phyloP scores from a whole-genome alignment of 768 basidiomycete species.

The Russula compacta region DNA sequence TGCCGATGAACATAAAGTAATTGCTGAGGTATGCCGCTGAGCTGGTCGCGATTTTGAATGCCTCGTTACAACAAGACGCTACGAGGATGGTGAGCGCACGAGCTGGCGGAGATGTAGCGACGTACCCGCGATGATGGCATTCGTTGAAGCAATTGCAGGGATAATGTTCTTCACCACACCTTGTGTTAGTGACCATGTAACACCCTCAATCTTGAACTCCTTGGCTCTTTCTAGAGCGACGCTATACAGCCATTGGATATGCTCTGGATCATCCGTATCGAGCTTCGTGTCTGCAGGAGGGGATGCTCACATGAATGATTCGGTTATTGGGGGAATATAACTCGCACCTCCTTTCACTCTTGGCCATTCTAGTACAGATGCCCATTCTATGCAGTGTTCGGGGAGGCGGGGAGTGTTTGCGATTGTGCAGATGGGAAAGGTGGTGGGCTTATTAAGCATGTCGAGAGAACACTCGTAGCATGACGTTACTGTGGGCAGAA shows the following conservation, averaged over 20 bases:
- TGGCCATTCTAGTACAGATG: constrained; percentile 98
- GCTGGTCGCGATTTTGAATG: constrained; percentile 96
- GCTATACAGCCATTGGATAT: constrained; percentile 89
- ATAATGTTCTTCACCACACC: constrained; percentile 99
- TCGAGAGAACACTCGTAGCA: constrained; percentile 98
- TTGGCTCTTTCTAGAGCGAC: constrained; percentile 74
- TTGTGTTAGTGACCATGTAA: constrained; percentile 95
- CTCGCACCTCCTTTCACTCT: constrained; percentile 73
- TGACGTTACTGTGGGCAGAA: constrained; percentile 87
- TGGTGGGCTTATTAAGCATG: constrained; percentile 95
- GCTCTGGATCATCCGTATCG: constrained; percentile 95
- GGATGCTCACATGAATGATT: background rate
- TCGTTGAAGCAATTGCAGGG: constrained; percentile 96
- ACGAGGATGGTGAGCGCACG: background rate
- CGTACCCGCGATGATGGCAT: constrained; percentile 92
- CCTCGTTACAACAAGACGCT: constrained; percentile 98
- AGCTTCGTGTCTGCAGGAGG: constrained; percentile 72
- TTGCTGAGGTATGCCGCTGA: constrained; percentile 93
- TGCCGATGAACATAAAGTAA: constrained; percentile 98
- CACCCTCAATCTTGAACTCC: constrained; percentile 96
- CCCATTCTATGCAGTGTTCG: constrained; percentile 99
- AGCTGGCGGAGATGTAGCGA: background rate
- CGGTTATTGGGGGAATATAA: background rate
- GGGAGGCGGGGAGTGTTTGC: constrained; percentile 97
- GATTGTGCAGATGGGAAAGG: constrained; percentile 97